Base-by-base conservation (phyloP, 306 rosid genomes). In the Gynostemma pentaphyllum region DNA sequence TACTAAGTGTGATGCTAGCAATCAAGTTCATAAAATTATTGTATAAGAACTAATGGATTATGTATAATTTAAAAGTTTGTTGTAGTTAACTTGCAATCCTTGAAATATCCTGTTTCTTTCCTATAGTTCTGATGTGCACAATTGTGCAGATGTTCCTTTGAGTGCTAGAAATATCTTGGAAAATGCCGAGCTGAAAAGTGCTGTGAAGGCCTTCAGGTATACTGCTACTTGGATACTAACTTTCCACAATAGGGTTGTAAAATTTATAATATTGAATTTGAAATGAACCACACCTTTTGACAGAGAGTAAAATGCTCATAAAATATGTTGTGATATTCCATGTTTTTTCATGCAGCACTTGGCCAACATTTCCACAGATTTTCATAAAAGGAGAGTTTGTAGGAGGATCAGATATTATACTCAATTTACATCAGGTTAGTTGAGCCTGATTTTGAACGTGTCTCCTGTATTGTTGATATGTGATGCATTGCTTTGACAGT, bases 351-450 rank as follows among this genome's bases (percentile, higher is more conserved):
- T 71, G 76, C 83, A 91, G 95, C 76, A 28, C 68, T 59, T 85
- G 95, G 95, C 98, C 95, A 52, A 91, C 96, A 59, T 85, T 91
- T 77, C 96, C 98, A 0, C 96, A 91, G 70, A 72, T 91, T 55
- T 91, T 88, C 88, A 79, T 91, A 42, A 85, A 88, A 80, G 96
- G 96, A 62, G 96, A 91, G 79, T 92, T 92, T 52, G 60, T 88
- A 72, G 98, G 98, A 63, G 96, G 96, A 37, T 88, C 98, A 4
- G 95, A 88, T 71, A 86, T 88, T 66, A 54, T 91, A 76, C 96
- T 88, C 65, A 88, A 72, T 61, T 61, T 91, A 88, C 96, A 91
- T 67, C 85, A 83, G 92, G 98, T 87, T 67, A 45, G 70, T 73
- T 34, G 15, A 23, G 7, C 44, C 32, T 2, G 22, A 42, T 5